Evolutionary conservation across 2,329 filamentous ascomycete genomes (phyloP), one percentile per base, ranked within the genome.

Genomic region (Cercospora janseana): DNA sequence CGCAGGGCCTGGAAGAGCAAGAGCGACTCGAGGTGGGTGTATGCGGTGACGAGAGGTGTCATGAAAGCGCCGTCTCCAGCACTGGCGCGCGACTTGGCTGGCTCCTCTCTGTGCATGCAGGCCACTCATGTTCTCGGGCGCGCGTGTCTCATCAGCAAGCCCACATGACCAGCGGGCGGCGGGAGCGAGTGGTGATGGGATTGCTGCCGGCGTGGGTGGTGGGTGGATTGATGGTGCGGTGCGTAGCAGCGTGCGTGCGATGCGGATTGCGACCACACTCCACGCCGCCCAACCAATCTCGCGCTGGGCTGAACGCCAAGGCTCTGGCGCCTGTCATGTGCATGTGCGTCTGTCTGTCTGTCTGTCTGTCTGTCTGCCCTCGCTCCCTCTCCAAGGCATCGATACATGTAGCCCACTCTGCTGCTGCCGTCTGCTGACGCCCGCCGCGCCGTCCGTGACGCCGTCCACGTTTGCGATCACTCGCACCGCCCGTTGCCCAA

Each of bases 1-100:
- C 83, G 79, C 58, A 94, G 79, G 54, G 85, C 85, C 72, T 92
- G 88, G 73, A 93, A 92, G 64, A 95, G 79, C 60, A 93, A 80
- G 55, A 94, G 79, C 66, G 85, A 87, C 79, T 95, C 90, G 75
- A 94, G 86, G 61, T 85, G 81, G 66, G 88, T 92, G 72, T 93
- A 91, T 64, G 78, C 76, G 66, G 81, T 78, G 70, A 75, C 75
- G 34, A 34, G 40, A 27, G 42, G 18, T 73, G 75, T 78, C 79
- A 82, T 82, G 57, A 58, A 56, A 41, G 29, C 42, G 44, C 44
- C 44, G 31, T 46, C 31, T 46, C 44, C 32, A 43, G 40, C 40
- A 43, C 23, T 43, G 15, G 24, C 40, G 40, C 40, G 31, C 32
- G 29, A 21, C 44, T 37, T 38, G 23, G 32, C 44, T 38, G 44